Evolutionary conservation across 768 basidiomycete genomes (phyloP), one percentile per base, ranked within the genome.

Genomic region (Tylopilus vinaceipallidus): DNA sequence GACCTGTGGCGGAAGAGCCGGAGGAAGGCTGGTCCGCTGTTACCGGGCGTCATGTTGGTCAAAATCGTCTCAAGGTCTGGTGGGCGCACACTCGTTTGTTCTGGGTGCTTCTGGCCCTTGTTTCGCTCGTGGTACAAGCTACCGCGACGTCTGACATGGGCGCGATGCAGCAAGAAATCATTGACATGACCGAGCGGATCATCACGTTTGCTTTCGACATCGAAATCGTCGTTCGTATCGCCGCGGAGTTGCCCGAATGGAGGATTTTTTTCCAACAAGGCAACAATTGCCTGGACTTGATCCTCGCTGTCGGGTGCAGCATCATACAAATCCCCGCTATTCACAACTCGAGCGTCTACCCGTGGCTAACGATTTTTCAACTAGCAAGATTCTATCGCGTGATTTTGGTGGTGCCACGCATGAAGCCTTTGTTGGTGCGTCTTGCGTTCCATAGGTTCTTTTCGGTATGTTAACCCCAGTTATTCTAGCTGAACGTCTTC

Each of bases 321-420:
- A 71, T 94, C 59, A 90, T 97, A 13, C 91, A 95, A 64, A 85
- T 97, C 26, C 95, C 95, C 0, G 75, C 61, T 14, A 84, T 98
- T 20, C 77, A 79, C 45, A 52, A 75, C 9, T 84, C 85, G 6
- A 50, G 58, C 7, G 73, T 83, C 3, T 95, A 95, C 61, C 80
- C 86, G 0, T 98, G 95, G 95, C 77, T 97, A 56, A 95, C 91
- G 3, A 77, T 88, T 26, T 89, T 98, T 59, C 90, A 92, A 64
- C 73, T 97, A 13, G 75, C 75, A 57, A 75, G 95, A 59, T 98
- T 95, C 71, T 97, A 98, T 66, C 76, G 95, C 3, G 91, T 97
- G 38, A 91, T 98, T 59, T 65, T 98, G 43, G 88, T 85, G 41
- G 81, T 97, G 17, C 95, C 94, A 0, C 75, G 91, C 48, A 97